Evolutionary conservation across 1,284 basidiomycete genomes (phyloP), one percentile per base, ranked within the genome.

Genomic region (Neolentinus lepideus): DNA sequence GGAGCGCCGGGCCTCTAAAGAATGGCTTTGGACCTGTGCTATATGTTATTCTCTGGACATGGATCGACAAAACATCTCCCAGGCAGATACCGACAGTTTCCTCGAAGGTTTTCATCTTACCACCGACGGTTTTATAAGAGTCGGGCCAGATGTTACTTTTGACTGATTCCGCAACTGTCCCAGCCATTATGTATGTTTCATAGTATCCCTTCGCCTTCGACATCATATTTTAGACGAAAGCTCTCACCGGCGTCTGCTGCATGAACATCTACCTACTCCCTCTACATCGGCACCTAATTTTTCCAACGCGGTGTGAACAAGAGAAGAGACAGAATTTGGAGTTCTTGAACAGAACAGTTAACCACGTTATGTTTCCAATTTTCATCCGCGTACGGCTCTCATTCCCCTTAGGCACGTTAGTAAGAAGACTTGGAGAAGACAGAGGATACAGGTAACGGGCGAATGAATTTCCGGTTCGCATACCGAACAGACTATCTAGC

Each of bases 71-170:
- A 85, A 85, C 61, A 64, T 86, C 55, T 69, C 67, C 16, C 79
- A 84, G 63, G 87, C 87, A 1, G 88, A 87, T 62, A 78, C 84
- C 1, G 81, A 85, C 61, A 82, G 79, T 61, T 77, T 91, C 62
- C 72, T 90, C n/a, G 65, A 70, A 0, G 86, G 90, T 65, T 69
- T 90, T 8, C 61, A 69, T 4, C 63, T 87, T 66, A 82, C 75
- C 3, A 88, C 83, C 0, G 65, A 87, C 58, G 81, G 87, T 61
- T n/a, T n/a, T 86, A 76, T 66, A 88, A 90, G 81, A 21, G 75
- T 86, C 43, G 85, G 86, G 2, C 83, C 84, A 1, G 85, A 88
- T 65, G 73, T n/a, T n/a, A n/a, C n/a, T n/a, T n/a, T n/a, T n/a
- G n/a, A n/a, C n/a, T n/a, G n/a, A n/a, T n/a, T n/a, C n/a, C n/a